Base-by-base conservation (phyloP, 2,329 filamentous ascomycete species). In the Fusarium austroafricanum region DNA sequence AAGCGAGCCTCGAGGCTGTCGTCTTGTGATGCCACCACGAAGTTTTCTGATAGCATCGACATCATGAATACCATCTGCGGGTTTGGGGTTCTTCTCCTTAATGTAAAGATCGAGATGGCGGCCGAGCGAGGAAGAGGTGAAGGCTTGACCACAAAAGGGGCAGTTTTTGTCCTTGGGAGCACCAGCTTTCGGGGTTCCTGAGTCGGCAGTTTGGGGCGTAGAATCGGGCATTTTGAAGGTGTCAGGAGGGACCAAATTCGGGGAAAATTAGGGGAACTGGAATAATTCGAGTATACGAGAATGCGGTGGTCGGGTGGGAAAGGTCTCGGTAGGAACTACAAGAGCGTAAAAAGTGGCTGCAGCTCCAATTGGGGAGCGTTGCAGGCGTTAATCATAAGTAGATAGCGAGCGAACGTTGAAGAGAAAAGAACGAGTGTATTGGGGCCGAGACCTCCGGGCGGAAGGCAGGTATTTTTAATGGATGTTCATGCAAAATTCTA, bases 71-170 rank as follows among this genome's bases (percentile, higher is more conserved):
- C 94, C 94, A 80, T 98, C 95, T 9, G 91, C 83, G 2, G 90
- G 86, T 79, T 94, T 96, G 2, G 95, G 93, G 78, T 97, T 97
- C 82, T 94, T 96, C 61, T 94, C 91, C 76, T 94, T 94, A 74
- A 97, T 94, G 79, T 96, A 97, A 38, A 97, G 87, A 78, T 98
- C 95, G 70, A 97, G 89, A 80, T 98, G 95, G 44, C 95, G 91
- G 49, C 95, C 95, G 53, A 98, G 88, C 4, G 93, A 97, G 17
- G 94, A 97, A 2, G 94, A 97, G 17, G 95, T 97, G 77, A 97
- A 98, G 9, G 91, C 86, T 78, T 97, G 93, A 45, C 89, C 86
- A 79, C 95, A 98, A 81, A 93, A 98, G 35, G 90, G 92, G 78
- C 95, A 97, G 68, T 85, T 90, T 76, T 92, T 93, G 82, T 98